phyloP scores from a whole-genome alignment of 768 basidiomycete species.

The Mycena olivaceomarginata region DNA sequence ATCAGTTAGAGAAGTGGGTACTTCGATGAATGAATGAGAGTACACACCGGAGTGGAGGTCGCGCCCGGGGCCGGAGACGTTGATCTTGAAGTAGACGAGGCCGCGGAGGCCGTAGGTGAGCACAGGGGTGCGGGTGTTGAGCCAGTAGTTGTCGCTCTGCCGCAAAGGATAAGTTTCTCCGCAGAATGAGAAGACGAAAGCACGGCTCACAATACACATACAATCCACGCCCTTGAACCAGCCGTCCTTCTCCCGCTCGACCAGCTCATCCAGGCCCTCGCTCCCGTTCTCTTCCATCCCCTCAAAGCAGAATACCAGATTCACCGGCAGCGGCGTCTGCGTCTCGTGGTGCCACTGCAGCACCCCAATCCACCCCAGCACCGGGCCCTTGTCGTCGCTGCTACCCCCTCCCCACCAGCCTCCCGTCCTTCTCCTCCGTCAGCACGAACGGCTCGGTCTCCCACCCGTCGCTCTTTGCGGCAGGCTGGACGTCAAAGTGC shows the following conservation, averaged over 20 bases:
- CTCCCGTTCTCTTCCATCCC: constrained; percentile 98
- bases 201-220: constrained; percentile 88
- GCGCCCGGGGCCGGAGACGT: constrained; percentile 87
- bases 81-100: constrained; percentile 89
- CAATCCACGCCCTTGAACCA: constrained; percentile 94
- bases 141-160: constrained; percentile 96
- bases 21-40: neutral
- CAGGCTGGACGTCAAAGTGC: constrained; percentile 97
- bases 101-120: constrained; percentile 94
- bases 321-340: constrained; percentile 87
- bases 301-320: constrained; percentile 94
- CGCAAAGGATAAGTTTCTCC: neutral
- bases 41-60: constrained; percentile 91
- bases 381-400: constrained; percentile 94
- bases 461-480: constrained; percentile 86
- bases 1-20: constrained; percentile 61
- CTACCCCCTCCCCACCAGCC: constrained; percentile 91
- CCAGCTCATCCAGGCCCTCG: constrained; percentile 93
- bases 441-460: constrained; percentile 90
- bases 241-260: constrained; percentile 76
- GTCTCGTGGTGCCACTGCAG: constrained; percentile 87
- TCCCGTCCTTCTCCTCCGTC: constrained; percentile 67
- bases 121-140: constrained; percentile 86
- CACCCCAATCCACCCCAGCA: constrained; percentile 93
- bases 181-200: constrained; percentile 19